A percentile compares a stretch with the other conserved stretches of the same genome.
phyloP scores from a whole-genome alignment of 345 rosid species.

The Tarenaya hassleriana region DNA sequence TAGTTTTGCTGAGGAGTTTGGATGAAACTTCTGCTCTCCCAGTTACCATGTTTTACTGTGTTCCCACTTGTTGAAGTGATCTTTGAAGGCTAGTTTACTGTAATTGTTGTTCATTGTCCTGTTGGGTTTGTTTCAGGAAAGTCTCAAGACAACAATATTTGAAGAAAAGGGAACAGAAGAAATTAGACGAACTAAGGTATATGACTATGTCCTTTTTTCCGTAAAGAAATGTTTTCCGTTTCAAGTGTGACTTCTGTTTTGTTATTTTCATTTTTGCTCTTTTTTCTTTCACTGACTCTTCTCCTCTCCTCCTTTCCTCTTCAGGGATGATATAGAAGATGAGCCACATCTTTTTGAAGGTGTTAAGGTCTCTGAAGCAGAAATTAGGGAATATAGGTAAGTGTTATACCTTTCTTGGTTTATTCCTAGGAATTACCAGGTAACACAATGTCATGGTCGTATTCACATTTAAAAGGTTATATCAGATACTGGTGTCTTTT shows the following conservation, averaged over 20 bases:
- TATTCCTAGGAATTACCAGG: not conserved
- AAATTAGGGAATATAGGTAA: slow-evolving; percentile 60
- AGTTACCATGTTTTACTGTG: slow-evolving; percentile 3
- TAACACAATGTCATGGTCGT: not conserved
- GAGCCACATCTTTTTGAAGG: slow-evolving; percentile 76
- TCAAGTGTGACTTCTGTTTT: too few species aligned
- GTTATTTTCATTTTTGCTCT: not conserved
- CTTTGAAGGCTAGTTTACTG: slow-evolving; percentile 10
- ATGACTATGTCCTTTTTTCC: not conserved
- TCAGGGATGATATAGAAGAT: slow-evolving; percentile 87
- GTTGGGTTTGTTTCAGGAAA: slow-evolving; percentile 46
- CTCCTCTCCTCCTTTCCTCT: slow-evolving; percentile 15
- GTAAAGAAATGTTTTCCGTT: too few species aligned
- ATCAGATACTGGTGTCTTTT: not conserved
- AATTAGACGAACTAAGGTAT: slow-evolving; percentile 88
- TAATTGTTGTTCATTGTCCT: slow-evolving; percentile 15
- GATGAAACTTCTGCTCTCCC: not conserved
- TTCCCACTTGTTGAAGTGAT: slow-evolving; percentile 13
- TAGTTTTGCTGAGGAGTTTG: not conserved
- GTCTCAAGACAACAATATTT: slow-evolving; percentile 86
- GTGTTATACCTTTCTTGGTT: slow-evolving; percentile 14
- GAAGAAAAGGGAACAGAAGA: slow-evolving; percentile 95
- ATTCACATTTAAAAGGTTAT: slow-evolving; percentile 10
- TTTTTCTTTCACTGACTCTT: too few species aligned
- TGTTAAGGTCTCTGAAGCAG: slow-evolving; percentile 67